A percentile compares a stretch with the other conserved stretches of the same genome.
Evolutionary conservation across 805 yeast genomes (phyloP).

Genomic region (Ogataea nonfermentans): DNA sequence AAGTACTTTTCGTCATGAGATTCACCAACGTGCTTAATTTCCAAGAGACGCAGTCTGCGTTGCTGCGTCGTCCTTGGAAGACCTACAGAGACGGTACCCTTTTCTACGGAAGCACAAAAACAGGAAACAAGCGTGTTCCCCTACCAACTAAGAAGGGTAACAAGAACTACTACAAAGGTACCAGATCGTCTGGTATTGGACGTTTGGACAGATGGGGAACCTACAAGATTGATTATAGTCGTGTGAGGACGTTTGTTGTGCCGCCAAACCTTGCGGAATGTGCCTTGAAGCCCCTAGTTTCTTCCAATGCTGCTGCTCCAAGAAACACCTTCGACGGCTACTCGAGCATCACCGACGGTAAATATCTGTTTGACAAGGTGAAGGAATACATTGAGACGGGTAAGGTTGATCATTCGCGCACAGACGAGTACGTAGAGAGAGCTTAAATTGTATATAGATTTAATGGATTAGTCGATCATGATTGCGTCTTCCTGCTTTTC

Average conservation of each 20-base stretch:
- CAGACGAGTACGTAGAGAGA: conserved; percentile 38
- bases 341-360: conserved; percentile 64
- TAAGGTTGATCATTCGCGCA: conserved; percentile 38
- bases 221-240: conserved; percentile 76
- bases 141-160: conserved; percentile 93
- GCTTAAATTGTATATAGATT: conserved; percentile 25
- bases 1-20: conserved; percentile 40
- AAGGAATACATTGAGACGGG: conserved; percentile 79
- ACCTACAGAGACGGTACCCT: conserved; percentile 77
- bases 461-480: conserved; percentile 10
- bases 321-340: conserved; percentile 69
- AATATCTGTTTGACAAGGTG: conserved; percentile 67
- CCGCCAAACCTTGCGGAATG: conserved; percentile 47
- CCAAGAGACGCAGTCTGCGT: conserved; percentile 42
- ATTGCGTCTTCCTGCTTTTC: conserved; percentile 9
- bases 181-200: conserved; percentile 93
- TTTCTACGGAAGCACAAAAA: conserved; percentile 74
- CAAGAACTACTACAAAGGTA: conserved; percentile 93
- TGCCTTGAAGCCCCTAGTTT: conserved; percentile 69
- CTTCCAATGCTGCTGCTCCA: conserved; percentile 68
- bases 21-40: conserved; percentile 45
- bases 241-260: conserved; percentile 86
- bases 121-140: conserved; percentile 81
- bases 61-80: conserved; percentile 85
- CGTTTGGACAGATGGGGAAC: conserved; percentile 68